Percentiles rank a stretch among this genome's conserved stretches.
Evolutionary conservation across 306 rosid species (phyloP).

Genomic region (Arachis hypogaea): DNA sequence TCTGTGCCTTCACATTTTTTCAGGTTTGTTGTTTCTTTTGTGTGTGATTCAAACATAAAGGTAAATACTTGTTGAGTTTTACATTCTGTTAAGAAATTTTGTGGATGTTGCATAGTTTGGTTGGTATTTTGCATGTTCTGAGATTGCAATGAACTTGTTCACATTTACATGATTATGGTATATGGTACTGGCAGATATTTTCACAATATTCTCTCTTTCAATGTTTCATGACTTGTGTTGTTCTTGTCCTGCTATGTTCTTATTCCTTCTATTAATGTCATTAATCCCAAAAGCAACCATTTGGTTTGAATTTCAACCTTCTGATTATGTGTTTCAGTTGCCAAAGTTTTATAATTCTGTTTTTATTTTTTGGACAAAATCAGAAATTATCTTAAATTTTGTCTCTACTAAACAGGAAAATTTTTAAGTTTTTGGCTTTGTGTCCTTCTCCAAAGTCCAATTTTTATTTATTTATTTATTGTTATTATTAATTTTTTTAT

Average conservation of each 20-base stretch:
- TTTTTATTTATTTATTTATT: too few species aligned
- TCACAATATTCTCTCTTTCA: background rate
- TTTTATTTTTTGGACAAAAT: background rate
- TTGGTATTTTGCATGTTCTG: background rate
- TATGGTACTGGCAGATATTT: background rate
- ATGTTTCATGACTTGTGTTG: background rate
- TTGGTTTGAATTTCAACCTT: background rate
- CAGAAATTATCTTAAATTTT: conserved; percentile 1
- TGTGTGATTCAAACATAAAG: background rate
- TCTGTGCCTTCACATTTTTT: background rate
- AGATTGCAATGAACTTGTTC: background rate
- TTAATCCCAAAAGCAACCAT: background rate
- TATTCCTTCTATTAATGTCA: background rate
- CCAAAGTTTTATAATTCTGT: background rate
- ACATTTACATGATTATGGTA: background rate
- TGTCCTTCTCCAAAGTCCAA: too few species aligned
- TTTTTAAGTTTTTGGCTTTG: too few species aligned
- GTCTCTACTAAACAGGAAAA: too few species aligned
- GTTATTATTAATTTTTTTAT: too few species aligned
- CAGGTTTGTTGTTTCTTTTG: background rate
- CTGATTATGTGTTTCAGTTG: background rate
- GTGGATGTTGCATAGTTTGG: background rate
- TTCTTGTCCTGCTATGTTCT: background rate
- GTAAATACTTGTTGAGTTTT: background rate
- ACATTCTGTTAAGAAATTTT: background rate